Evolutionary conservation across 805 yeast species (phyloP).

Genomic region (Maudiozyma turicensis): DNA sequence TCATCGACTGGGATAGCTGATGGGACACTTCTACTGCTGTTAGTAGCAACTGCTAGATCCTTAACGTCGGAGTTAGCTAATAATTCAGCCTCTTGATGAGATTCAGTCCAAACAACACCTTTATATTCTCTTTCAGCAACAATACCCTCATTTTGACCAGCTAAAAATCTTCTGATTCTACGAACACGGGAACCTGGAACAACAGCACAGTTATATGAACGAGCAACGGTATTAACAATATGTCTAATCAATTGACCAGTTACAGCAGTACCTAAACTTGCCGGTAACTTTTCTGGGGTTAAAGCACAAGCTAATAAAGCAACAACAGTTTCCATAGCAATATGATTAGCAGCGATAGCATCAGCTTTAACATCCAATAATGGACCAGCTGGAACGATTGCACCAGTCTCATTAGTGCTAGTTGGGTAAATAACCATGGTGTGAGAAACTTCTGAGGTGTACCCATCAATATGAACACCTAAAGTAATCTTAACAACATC

Average conservation of each 20-base stretch:
- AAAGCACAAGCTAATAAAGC: constrained; percentile 63
- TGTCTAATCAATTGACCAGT: constrained; percentile 63
- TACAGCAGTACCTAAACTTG: constrained; percentile 38
- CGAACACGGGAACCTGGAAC: constrained; percentile 92
- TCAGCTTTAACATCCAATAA: constrained; percentile 79
- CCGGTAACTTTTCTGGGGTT: constrained; percentile 67
- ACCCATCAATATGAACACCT: constrained; percentile 94
- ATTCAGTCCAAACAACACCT: constrained; percentile 83
- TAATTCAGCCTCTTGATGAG: constrained; percentile 60
- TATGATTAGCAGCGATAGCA: constrained; percentile 77
- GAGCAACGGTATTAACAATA: constrained; percentile 82
- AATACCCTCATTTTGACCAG: constrained; percentile 90
- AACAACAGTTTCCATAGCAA: constrained; percentile 82
- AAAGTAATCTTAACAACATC: constrained; percentile 77
- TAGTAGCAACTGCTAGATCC: constrained; percentile 32
- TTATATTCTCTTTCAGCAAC: constrained; percentile 89
- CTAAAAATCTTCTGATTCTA: constrained; percentile 83
- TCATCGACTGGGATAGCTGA: constrained; percentile 72
- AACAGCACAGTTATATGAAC: constrained; percentile 68
- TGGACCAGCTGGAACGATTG: constrained; percentile 58
- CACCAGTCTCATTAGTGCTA: constrained; percentile 29
- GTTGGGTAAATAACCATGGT: constrained; percentile 77
- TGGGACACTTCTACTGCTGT: constrained; percentile 27
- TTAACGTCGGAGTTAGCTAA: constrained; percentile 28
- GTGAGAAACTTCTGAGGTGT: constrained; percentile 79